Conservation (phyloP, 768 basidiomycete genomes). For the Tubosaeta sp. region DNA sequence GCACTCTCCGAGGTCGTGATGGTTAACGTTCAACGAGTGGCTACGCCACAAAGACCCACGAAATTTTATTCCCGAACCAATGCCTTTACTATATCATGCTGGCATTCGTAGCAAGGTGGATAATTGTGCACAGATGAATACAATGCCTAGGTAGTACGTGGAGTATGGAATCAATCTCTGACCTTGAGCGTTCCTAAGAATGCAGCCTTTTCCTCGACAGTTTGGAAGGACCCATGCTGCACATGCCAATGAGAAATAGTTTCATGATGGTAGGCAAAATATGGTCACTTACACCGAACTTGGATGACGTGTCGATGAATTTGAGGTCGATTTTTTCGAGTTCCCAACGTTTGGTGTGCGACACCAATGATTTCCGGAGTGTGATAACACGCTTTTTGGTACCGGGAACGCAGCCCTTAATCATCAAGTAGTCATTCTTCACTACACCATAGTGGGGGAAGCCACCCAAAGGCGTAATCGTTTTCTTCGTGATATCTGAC, state of each 20-base stretch:
- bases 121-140: constrained; percentile 32
- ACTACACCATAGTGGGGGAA: constrained; percentile 99
- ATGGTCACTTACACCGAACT: constrained; percentile 75
- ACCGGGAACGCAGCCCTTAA: constrained; percentile 94
- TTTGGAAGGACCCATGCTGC: constrained; percentile 96
- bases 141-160: constrained; percentile 38
- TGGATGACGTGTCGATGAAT: constrained; percentile 98
- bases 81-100: constrained; percentile 2
- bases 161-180: constrained; percentile 53
- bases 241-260: constrained; percentile 5
- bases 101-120: constrained; percentile 39
- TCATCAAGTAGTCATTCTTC: constrained; percentile 96
- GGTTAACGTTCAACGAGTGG: neutral
- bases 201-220: constrained; percentile 90
- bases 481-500: constrained; percentile 89
- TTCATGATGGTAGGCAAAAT: neutral
- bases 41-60: neutral
- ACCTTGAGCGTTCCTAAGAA: constrained; percentile 92
- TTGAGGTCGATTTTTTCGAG: constrained; percentile 98
- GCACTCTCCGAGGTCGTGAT: constrained; percentile 21
- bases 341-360: constrained; percentile 92
- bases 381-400: constrained; percentile 98
- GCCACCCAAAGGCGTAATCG: constrained; percentile 96
- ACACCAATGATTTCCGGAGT: constrained; percentile 94
- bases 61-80: neutral